Percentiles rank a stretch among this genome's conserved stretches.
phyloP scores from a whole-genome alignment of 2,329 filamentous ascomycete species.

The Aureobasidium sp. region DNA sequence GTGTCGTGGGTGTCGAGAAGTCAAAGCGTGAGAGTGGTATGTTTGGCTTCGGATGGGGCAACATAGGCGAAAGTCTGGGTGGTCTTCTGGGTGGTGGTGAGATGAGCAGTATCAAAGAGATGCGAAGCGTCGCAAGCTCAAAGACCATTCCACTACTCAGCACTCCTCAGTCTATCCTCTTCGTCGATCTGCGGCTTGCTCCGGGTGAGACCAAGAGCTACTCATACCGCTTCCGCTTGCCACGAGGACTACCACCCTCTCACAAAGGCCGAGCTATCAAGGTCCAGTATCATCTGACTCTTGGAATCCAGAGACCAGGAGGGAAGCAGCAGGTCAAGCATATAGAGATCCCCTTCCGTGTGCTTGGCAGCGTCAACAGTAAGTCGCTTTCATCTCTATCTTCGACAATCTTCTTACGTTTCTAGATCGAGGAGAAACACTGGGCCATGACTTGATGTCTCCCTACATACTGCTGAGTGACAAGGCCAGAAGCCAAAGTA shows the following conservation, averaged over 20 bases:
- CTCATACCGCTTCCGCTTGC: slow-evolving; percentile 77
- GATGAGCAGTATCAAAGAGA: slow-evolving; percentile 88
- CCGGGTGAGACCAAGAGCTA: slow-evolving; percentile 85
- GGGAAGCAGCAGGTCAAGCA: slow-evolving; percentile 75
- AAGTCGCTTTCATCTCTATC: slow-evolving; percentile 15
- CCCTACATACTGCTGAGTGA: slow-evolving; percentile 87
- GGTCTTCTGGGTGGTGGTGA: slow-evolving; percentile 80
- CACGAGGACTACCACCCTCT: slow-evolving; percentile 79
- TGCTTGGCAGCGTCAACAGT: slow-evolving; percentile 85
- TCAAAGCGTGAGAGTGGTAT: slow-evolving; percentile 69
- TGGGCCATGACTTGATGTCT: slow-evolving; percentile 89
- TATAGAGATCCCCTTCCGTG: slow-evolving; percentile 86
- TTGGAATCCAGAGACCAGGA: slow-evolving; percentile 82
- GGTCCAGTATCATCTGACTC: slow-evolving; percentile 80
- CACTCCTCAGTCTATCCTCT: slow-evolving; percentile 89
- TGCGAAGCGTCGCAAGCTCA: slow-evolving; percentile 78
- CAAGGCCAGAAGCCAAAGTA: slow-evolving; percentile 50
- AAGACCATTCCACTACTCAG: slow-evolving; percentile 86
- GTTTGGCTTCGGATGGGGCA: slow-evolving; percentile 80
- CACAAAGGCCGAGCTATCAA: slow-evolving; percentile 92
- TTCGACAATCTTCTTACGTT: slow-evolving; percentile 18
- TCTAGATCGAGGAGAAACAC: slow-evolving; percentile 64
- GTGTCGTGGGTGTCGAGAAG: slow-evolving; percentile 72
- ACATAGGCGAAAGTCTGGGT: slow-evolving; percentile 76
- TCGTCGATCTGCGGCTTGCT: slow-evolving; percentile 79